Evolutionary conservation across 352 stramenopile species (phyloP).

Genomic region (Phytophthora ramorum): DNA sequence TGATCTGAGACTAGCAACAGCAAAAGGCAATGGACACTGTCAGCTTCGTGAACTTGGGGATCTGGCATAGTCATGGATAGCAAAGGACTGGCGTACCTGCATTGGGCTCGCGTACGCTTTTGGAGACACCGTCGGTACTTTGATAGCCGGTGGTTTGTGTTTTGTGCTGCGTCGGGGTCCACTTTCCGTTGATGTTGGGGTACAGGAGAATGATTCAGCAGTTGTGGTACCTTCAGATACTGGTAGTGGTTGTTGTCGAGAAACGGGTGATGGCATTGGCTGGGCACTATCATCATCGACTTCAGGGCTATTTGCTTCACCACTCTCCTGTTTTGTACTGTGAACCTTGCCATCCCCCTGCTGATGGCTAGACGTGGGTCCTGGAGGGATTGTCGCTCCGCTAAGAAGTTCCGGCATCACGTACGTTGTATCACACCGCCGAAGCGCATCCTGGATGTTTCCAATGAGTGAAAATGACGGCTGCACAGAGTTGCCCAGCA

Average conservation of each 20-base stretch:
- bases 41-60: slow-evolving; percentile 3
- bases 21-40: slow-evolving; percentile 2
- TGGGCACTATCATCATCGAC: not conserved
- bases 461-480: slow-evolving; percentile 77
- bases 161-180: slow-evolving; percentile 4
- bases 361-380: slow-evolving; percentile 6
- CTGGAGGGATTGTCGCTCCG: not conserved
- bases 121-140: slow-evolving; percentile 36
- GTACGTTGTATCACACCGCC: slow-evolving; percentile 70
- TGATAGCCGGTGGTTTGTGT: slow-evolving; percentile 49
- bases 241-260: not conserved
- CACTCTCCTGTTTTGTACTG: not conserved
- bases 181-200: slow-evolving; percentile 7
- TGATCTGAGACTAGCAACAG: slow-evolving; percentile 53
- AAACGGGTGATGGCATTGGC: not conserved
- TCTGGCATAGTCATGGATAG: slow-evolving; percentile 10
- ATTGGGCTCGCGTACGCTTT: slow-evolving; percentile 58
- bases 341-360: not conserved
- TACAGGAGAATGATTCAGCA: slow-evolving; percentile 4
- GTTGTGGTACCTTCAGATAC: not conserved
- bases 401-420: slow-evolving; percentile 38
- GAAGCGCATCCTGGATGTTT: slow-evolving; percentile 76
- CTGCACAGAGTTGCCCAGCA: slow-evolving; percentile 62
- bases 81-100: slow-evolving; percentile 46
- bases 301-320: slow-evolving; percentile 6